These are phyloP conservation scores for Hypseocharis bilobata DNA, from an alignment of 441 rosid species.

Conservation along the genomic window DNA sequence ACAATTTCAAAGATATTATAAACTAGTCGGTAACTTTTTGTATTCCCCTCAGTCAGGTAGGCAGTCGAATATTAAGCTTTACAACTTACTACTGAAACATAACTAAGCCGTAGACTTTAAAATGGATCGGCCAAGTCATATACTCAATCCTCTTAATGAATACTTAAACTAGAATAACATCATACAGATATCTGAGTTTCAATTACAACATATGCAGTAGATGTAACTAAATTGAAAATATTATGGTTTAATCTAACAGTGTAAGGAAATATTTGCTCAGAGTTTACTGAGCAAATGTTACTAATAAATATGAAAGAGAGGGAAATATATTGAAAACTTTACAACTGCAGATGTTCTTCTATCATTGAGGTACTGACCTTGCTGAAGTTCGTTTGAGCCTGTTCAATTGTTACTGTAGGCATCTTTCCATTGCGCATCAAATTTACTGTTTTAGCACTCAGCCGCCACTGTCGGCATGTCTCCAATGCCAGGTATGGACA, in stretches of 20 bases:
- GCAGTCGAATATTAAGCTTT: no score
- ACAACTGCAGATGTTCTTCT: not conserved
- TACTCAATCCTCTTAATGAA: no score
- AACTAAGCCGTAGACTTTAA: no score
- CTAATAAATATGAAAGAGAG: not conserved
- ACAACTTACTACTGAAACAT: no score
- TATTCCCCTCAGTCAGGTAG: no score
- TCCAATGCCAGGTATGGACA: constrained; percentile 94
- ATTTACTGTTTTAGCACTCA: constrained; percentile 84
- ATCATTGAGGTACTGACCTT: constrained; percentile 45
- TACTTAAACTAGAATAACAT: no score
- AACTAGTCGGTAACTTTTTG: no score
- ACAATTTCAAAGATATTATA: no score
- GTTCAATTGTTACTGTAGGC: constrained; percentile 96
- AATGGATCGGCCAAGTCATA: no score
- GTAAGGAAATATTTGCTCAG: not conserved
- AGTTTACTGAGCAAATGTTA: no score
- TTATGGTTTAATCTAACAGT: not conserved
- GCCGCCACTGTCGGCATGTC: constrained; percentile 96
- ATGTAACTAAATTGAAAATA: not conserved
- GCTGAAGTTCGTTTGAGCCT: constrained; percentile 82
- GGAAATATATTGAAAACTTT: not conserved
- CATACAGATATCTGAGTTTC: no score
- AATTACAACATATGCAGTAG: not conserved
- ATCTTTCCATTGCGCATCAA: constrained; percentile 93